Evolutionary conservation across 352 stramenopile genomes (phyloP).

Genomic region (Elongisporangium undulatum): DNA sequence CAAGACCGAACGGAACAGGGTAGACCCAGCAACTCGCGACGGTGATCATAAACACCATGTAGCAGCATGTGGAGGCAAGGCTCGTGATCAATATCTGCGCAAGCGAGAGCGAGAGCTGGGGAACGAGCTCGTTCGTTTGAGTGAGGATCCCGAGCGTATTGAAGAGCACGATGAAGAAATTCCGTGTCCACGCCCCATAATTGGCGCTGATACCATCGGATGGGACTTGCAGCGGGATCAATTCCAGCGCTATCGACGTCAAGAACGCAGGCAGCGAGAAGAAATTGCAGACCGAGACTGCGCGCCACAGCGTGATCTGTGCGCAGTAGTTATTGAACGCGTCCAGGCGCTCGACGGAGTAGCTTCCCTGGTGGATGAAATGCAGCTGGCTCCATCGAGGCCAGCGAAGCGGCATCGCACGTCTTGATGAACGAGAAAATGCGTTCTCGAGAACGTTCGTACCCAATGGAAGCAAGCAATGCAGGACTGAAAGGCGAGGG

Average conservation of each 20-base stretch:
- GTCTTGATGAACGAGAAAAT: too few relatives aligned
- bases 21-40: constrained; percentile 17
- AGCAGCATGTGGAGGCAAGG: constrained; percentile 9
- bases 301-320: neutral
- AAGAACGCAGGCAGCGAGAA: too few relatives aligned
- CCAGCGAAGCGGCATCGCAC: too few relatives aligned
- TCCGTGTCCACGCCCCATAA: constrained; percentile 16
- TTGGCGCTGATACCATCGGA: constrained; percentile 15
- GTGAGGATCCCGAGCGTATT: constrained; percentile 8
- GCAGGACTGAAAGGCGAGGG: too few relatives aligned
- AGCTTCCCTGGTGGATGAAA: constrained; percentile 7
- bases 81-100: constrained; percentile 2
- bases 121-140: constrained; percentile 8
- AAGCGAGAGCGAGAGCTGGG: constrained; percentile 5
- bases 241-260: constrained; percentile 5
- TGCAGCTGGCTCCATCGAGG: constrained; percentile 5
- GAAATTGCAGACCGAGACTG: constrained; percentile 2
- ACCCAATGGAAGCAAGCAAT: too few relatives aligned
- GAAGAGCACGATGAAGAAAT: constrained; percentile 7
- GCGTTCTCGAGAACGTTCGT: too few relatives aligned
- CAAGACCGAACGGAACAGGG: constrained; percentile 18
- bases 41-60: constrained; percentile 5
- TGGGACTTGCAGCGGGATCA: constrained; percentile 2
- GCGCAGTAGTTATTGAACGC: constrained; percentile 4
- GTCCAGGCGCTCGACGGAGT: constrained; percentile 6